These are phyloP conservation scores for Microbotryum violaceum DNA, from an alignment of 1,284 basidiomycete genomes.

Conservation along the genomic window DNA sequence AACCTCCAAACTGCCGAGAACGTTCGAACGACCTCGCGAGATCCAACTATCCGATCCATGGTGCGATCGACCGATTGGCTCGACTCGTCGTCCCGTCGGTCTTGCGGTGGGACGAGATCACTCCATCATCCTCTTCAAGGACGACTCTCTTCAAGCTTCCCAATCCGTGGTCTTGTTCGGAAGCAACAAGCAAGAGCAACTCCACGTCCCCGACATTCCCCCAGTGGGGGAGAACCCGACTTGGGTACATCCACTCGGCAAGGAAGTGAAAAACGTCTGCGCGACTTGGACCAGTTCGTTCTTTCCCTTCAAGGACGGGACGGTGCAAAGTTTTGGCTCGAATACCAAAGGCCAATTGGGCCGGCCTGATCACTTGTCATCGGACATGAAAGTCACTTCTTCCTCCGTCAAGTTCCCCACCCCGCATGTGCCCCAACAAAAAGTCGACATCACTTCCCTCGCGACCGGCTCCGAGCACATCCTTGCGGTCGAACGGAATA, in stretches of 20 bases:
- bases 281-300: conserved; percentile 1
- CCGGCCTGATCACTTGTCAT: background rate
- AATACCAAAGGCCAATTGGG: conserved; percentile 61
- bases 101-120: conserved; percentile 29
- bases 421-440: background rate
- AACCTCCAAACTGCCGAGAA: no score
- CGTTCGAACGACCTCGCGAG: no score
- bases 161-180: conserved; percentile 6
- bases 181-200: conserved; percentile 2
- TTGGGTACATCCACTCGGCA: background rate
- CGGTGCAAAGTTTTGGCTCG: conserved; percentile 54
- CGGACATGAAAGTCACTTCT: background rate
- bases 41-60: no score
- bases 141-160: background rate
- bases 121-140: conserved; percentile 12
- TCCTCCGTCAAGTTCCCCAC: background rate
- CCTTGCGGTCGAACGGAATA: conserved; percentile 44
- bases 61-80: no score
- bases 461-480: conserved; percentile 77
- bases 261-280: background rate
- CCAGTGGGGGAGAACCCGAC: background rate
- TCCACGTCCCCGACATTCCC: background rate
- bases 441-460: conserved; percentile 38
- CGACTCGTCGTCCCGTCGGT: conserved; percentile 52
- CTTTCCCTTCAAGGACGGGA: conserved; percentile 50